Evolutionary conservation across 1,284 basidiomycete genomes (phyloP).

Genomic region (Ustilago hordei): DNA sequence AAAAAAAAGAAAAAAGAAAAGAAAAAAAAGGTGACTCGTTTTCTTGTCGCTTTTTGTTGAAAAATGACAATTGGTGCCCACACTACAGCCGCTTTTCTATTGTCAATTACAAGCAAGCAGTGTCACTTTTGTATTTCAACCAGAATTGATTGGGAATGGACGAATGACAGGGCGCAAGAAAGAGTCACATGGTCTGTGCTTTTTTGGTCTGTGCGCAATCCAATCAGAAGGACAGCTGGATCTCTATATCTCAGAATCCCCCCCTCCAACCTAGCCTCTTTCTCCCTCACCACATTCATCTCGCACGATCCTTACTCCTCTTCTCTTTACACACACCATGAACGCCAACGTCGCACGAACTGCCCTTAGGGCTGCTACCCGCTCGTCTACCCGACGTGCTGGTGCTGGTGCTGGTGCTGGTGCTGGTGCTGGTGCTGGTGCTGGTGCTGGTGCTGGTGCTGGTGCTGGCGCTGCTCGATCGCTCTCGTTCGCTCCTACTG

Average conservation of each 20-base stretch:
- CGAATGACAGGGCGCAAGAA: slow-evolving; percentile 34
- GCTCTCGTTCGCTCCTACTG: slow-evolving; percentile 49
- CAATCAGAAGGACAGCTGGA: not conserved
- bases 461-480: slow-evolving; percentile 45
- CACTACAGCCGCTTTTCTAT: not conserved
- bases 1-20: not conserved
- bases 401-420: slow-evolving; percentile 11
- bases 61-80: not conserved
- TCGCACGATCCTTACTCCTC: not conserved
- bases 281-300: slow-evolving; percentile 2
- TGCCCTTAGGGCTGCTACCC: slow-evolving; percentile 54
- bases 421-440: slow-evolving; percentile 26
- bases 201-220: slow-evolving; percentile 13
- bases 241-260: slow-evolving; percentile 6
- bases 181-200: slow-evolving; percentile 31
- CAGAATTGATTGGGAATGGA: slow-evolving; percentile 21
- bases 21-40: slow-evolving; percentile 24
- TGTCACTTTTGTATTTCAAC: slow-evolving; percentile 24
- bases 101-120: slow-evolving; percentile 9
- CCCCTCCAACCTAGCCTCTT: not conserved
- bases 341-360: slow-evolving; percentile 57
- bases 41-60: not conserved
- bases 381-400: slow-evolving; percentile 44
- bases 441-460: slow-evolving; percentile 19
- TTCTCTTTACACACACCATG: slow-evolving; percentile 22